phyloP scores from a whole-genome alignment of 192 early-diverging fungal species.

The Rhizophagus clarus region DNA sequence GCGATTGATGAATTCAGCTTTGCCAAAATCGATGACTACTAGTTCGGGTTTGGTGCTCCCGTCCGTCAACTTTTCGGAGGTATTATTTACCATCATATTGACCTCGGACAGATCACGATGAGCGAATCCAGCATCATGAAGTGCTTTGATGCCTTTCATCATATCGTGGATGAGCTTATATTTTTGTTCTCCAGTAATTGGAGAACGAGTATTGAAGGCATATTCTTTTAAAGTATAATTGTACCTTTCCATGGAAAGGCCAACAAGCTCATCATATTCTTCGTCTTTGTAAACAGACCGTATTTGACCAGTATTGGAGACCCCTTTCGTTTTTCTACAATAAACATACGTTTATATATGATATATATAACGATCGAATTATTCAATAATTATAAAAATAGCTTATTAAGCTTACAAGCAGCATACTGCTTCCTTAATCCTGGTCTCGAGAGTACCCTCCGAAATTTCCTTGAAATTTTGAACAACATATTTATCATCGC shows the following conservation, averaged over 20 bases:
- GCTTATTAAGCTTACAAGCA: conserved; percentile 46
- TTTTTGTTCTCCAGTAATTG: conserved; percentile 57
- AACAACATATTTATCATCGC: conserved; percentile 48
- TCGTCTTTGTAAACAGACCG: conserved; percentile 53
- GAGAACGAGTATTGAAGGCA: conserved; percentile 54
- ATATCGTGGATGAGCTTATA: conserved; percentile 53
- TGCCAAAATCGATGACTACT: conserved; percentile 64
- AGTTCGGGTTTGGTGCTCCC: conserved; percentile 47
- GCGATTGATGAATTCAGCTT: conserved; percentile 53
- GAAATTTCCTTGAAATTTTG: conserved; percentile 63
- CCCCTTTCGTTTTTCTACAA: conserved; percentile 45
- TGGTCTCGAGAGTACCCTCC: conserved; percentile 49
- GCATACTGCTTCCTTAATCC: conserved; percentile 61
- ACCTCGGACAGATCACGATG: conserved; percentile 63
- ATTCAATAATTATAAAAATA: not conserved
- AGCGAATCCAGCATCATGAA: conserved; percentile 57
- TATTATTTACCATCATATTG: conserved; percentile 62
- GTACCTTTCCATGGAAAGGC: conserved; percentile 63
- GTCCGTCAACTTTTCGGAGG: conserved; percentile 45
- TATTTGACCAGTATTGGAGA: conserved; percentile 57
- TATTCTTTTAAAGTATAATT: conserved; percentile 58
- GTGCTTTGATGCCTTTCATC: conserved; percentile 52
- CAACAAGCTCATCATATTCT: conserved; percentile 54
- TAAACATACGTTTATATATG: not conserved
- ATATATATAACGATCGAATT: not conserved